phyloP scores from a whole-genome alignment of 352 stramenopile genomes.

The Thraustotheca clavata region DNA sequence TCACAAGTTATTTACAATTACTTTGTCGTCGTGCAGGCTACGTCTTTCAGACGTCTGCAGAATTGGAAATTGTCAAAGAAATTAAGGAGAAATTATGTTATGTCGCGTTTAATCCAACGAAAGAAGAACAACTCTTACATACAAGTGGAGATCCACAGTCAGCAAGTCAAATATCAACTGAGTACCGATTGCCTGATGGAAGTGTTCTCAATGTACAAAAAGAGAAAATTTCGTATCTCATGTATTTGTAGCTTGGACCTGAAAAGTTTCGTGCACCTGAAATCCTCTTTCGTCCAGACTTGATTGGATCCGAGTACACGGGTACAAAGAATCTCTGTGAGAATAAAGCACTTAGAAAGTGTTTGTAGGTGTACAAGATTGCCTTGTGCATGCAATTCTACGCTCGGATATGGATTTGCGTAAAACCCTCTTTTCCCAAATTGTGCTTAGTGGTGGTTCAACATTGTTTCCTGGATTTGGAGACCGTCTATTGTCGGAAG shows the following conservation, averaged over 20 bases:
- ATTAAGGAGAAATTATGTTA: slow-evolving; percentile 87
- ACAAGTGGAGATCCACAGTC: neutral
- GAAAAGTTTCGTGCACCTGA: slow-evolving; percentile 78
- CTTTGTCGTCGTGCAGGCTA: slow-evolving; percentile 68
- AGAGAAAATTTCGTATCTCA: neutral
- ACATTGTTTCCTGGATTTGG: slow-evolving; percentile 94
- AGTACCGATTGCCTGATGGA: slow-evolving; percentile 20
- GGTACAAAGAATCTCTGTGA: slow-evolving; percentile 10
- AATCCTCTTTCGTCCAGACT: slow-evolving; percentile 71
- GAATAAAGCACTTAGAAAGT: neutral
- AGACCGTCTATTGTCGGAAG: slow-evolving; percentile 91
- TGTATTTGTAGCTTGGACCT: slow-evolving; percentile 43
- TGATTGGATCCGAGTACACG: slow-evolving; percentile 70
- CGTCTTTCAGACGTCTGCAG: slow-evolving; percentile 83
- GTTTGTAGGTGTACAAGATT: slow-evolving; percentile 67
- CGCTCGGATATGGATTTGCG: slow-evolving; percentile 96
- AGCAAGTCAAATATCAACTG: slow-evolving; percentile 9
- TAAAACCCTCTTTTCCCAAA: slow-evolving; percentile 89
- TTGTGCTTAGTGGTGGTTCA: slow-evolving; percentile 91
- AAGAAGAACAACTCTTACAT: slow-evolving; percentile 57
- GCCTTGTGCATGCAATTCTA: slow-evolving; percentile 91
- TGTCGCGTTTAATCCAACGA: slow-evolving; percentile 74
- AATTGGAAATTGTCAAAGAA: slow-evolving; percentile 80
- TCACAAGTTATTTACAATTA: slow-evolving; percentile 72
- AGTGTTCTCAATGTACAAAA: slow-evolving; percentile 15